Evolutionary conservation across 257 asterid genomes (phyloP).

Genomic region (Catharanthus roseus): DNA sequence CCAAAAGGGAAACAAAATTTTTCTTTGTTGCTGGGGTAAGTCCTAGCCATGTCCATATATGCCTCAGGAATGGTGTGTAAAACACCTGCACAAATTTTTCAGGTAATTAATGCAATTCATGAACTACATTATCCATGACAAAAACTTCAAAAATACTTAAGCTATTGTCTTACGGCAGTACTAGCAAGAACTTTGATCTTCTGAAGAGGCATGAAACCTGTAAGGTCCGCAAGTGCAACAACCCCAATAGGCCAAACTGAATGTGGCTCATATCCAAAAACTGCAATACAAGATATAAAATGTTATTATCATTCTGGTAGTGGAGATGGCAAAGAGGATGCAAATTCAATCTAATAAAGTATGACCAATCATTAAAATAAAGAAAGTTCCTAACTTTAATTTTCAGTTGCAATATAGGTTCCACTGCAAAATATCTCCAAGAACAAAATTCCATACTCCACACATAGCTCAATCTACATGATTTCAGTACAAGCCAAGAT

Average conservation of each 20-base stretch:
- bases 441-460: not conserved
- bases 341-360: not conserved
- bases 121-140: not conserved
- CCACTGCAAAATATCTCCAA: not conserved
- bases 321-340: not conserved
- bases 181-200: conserved; percentile 90
- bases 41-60: conserved; percentile 96
- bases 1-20: conserved; percentile 56
- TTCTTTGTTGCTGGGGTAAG: conserved; percentile 73
- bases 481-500: not conserved
- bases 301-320: not conserved
- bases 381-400: not conserved
- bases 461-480: not conserved
- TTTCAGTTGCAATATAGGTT: not conserved
- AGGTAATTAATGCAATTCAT: not conserved
- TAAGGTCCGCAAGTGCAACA: conserved; percentile 66
- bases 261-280: conserved; percentile 95
- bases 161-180: conserved; percentile 61
- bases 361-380: not conserved
- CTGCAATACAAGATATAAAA: conserved; percentile 27
- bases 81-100: conserved; percentile 54
- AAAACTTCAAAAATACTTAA: conserved; percentile 3
- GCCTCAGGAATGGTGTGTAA: conserved; percentile 88
- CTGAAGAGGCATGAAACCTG: conserved; percentile 81
- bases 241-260: conserved; percentile 97